A percentile compares a stretch with the other conserved stretches of the same genome.
phyloP scores from a whole-genome alignment of 306 rosid species.

The Ormosia emarginata region DNA sequence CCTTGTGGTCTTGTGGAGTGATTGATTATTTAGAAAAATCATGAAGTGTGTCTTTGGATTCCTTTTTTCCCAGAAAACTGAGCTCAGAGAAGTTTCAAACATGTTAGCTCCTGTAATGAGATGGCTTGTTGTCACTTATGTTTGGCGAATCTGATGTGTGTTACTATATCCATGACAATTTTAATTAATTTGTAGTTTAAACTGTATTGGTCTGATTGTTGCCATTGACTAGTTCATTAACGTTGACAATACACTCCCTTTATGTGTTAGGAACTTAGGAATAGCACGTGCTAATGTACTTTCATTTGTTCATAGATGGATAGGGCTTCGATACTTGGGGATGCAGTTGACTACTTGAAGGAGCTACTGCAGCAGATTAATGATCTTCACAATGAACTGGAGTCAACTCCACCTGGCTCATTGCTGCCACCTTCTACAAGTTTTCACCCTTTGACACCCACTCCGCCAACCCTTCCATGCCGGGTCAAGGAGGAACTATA shows the following conservation, averaged over 20 bases:
- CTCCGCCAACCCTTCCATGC: slow-evolving; percentile 67
- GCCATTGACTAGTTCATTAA: background rate
- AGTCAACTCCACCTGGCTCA: slow-evolving; percentile 71
- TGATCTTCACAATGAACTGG: slow-evolving; percentile 84
- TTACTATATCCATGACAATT: background rate
- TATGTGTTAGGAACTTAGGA: background rate
- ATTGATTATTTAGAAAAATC: background rate
- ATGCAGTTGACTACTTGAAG: slow-evolving; percentile 94
- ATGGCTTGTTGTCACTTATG: background rate
- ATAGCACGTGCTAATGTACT: slow-evolving; percentile 12
- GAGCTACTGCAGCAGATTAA: slow-evolving; percentile 91
- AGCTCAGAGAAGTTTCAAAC: background rate
- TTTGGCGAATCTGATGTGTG: slow-evolving; percentile 11
- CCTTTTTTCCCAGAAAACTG: no score
- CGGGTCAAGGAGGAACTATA: slow-evolving; percentile 91
- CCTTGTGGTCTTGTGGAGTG: background rate
- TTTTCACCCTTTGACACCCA: slow-evolving; percentile 83
- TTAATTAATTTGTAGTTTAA: background rate
- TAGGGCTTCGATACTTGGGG: slow-evolving; percentile 97
- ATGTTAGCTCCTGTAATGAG: background rate
- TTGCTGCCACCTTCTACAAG: slow-evolving; percentile 58
- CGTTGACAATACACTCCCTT: background rate
- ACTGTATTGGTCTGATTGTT: background rate
- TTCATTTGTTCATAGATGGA: slow-evolving; percentile 65
- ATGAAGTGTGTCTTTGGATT: background rate